Conservation (phyloP, 2,329 filamentous ascomycete genomes). For the Ceratocystis huliohia region DNA sequence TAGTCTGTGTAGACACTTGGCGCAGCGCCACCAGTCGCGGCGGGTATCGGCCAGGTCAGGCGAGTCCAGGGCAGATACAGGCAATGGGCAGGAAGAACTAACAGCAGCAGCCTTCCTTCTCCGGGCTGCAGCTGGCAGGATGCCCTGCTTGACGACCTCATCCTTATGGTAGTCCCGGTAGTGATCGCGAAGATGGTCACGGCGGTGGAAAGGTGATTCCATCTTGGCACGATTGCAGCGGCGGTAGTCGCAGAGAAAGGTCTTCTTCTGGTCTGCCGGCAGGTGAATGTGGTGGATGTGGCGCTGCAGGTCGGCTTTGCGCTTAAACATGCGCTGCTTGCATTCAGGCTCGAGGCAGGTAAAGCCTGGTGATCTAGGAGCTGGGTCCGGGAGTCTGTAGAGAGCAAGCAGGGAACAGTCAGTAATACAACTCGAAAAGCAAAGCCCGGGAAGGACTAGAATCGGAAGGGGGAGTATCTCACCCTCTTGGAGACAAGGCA, state of each 20-base stretch:
- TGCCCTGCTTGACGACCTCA: conserved; percentile 38
- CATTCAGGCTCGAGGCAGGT: conserved; percentile 34
- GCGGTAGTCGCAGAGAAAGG: conserved; percentile 41
- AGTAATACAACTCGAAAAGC: neutral
- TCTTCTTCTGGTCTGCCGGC: conserved; percentile 31
- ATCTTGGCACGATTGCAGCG: conserved; percentile 34
- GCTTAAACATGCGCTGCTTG: conserved; percentile 35
- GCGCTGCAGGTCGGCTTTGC: conserved; percentile 42
- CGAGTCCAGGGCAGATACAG: conserved; percentile 21
- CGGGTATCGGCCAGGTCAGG: conserved; percentile 32
- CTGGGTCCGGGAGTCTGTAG: neutral
- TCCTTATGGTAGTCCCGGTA: conserved; percentile 44
- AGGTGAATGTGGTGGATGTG: conserved; percentile 40
- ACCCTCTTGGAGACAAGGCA: neutral
- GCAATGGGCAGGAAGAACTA: neutral
- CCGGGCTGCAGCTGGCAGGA: conserved; percentile 11
- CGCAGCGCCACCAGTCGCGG: conserved; percentile 43
- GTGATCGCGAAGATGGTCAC: conserved; percentile 47
- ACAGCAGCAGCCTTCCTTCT: neutral
- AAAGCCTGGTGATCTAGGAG: conserved; percentile 10
- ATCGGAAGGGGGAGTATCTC: neutral
- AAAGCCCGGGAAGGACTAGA: neutral
- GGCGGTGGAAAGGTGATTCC: conserved; percentile 36
- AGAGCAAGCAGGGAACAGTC: neutral
- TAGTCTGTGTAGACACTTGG: conserved; percentile 39